These are phyloP conservation scores for Phalaenopsis aphrodite DNA, from an alignment of 106 monocot species.

Conservation along the genomic window DNA sequence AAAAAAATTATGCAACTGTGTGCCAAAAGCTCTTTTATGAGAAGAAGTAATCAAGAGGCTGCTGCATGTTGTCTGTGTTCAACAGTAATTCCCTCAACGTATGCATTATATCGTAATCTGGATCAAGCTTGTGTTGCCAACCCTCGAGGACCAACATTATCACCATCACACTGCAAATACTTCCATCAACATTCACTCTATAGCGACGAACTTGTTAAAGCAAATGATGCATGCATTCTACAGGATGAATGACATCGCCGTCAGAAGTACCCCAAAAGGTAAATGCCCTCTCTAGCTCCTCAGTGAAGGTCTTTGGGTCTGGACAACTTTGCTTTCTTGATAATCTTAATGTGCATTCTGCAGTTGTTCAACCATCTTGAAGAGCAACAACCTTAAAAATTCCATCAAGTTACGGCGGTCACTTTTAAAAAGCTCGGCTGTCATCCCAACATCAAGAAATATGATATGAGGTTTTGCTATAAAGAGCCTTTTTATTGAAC, in stretches of 20 bases:
- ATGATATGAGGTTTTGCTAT: constrained; percentile 50
- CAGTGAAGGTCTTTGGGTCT: constrained; percentile 43
- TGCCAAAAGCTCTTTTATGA: constrained; percentile 11
- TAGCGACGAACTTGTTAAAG: constrained; percentile 41
- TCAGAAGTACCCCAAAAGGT: constrained; percentile 42
- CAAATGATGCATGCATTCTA: constrained; percentile 49
- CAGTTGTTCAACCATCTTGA: constrained; percentile 53
- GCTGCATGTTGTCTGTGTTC: constrained; percentile 29
- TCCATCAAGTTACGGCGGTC: constrained; percentile 51
- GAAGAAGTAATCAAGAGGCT: constrained; percentile 42
- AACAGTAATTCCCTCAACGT: constrained; percentile 52
- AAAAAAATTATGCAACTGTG: not conserved
- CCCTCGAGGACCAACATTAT: constrained; percentile 49
- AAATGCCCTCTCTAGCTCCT: constrained; percentile 39
- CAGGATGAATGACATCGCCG: constrained; percentile 37
- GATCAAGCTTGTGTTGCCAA: constrained; percentile 82
- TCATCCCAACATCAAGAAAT: constrained; percentile 73
- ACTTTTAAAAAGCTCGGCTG: constrained; percentile 44
- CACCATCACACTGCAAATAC: constrained; percentile 45
- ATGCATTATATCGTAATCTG: constrained; percentile 61
- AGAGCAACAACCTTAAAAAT: constrained; percentile 60
- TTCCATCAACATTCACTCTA: constrained; percentile 42
- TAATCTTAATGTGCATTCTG: constrained; percentile 45
- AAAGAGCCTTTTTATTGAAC: constrained; percentile 27
- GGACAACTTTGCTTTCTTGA: constrained; percentile 52